These are phyloP conservation scores for Thoreauomyces humboldtii DNA, from an alignment of 192 early-diverging fungal genomes.

Conservation along the genomic window DNA sequence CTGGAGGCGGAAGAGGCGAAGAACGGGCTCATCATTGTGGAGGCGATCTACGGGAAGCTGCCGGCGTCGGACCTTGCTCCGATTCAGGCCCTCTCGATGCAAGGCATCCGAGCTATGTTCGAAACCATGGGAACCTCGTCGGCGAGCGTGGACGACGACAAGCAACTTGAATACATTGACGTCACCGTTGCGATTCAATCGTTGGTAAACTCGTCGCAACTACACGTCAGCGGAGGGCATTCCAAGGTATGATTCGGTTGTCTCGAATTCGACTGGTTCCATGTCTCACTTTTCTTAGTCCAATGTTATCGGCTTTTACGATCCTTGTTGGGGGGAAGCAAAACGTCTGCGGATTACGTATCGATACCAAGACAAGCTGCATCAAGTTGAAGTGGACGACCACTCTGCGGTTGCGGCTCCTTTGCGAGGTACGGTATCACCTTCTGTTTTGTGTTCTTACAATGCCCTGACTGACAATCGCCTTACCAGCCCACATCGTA, in stretches of 20 bases:
- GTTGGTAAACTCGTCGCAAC: slow-evolving; percentile 78
- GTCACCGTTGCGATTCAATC: slow-evolving; percentile 84
- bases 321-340: slow-evolving; percentile 84
- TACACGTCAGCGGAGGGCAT: slow-evolving; percentile 81
- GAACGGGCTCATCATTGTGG: slow-evolving; percentile 74
- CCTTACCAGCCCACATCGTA: too few relatives aligned
- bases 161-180: slow-evolving; percentile 55
- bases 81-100: slow-evolving; percentile 12
- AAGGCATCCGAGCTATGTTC: slow-evolving; percentile 31
- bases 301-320: slow-evolving; percentile 90
- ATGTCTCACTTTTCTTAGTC: slow-evolving; percentile 44
- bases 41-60: slow-evolving; percentile 87
- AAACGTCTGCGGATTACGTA: slow-evolving; percentile 87
- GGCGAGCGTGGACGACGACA: not conserved
- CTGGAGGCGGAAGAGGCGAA: slow-evolving; percentile 63
- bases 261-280: too few relatives aligned
- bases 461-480: too few relatives aligned
- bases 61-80: slow-evolving; percentile 17
- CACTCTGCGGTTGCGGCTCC: slow-evolving; percentile 76
- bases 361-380: slow-evolving; percentile 73
- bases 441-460: not conserved
- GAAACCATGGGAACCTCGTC: not conserved
- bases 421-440: slow-evolving; percentile 49
- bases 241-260: slow-evolving; percentile 64
- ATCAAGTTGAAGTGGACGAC: slow-evolving; percentile 81